Conservation (phyloP, 2,329 filamentous ascomycete genomes). For the Fusarium sp. region DNA sequence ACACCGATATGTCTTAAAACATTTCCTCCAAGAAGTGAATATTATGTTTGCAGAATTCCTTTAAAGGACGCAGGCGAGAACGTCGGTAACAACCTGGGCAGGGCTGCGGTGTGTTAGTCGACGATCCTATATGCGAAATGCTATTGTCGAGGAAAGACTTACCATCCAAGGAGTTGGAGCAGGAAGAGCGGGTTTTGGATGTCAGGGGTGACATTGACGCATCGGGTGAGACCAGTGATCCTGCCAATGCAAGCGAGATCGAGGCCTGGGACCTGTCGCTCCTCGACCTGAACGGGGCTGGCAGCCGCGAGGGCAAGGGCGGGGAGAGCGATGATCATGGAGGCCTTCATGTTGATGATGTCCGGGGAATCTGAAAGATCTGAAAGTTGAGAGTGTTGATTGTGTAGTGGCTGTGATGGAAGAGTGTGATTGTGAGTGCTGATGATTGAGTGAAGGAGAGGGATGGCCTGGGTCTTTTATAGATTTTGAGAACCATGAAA, state of each 20-base stretch:
- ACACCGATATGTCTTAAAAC: neutral
- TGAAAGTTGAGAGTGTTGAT: neutral
- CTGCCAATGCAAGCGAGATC: accelerated
- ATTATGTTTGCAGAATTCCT: accelerated
- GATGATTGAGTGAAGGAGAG: neutral
- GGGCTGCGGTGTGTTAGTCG: neutral
- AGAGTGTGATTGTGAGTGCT: slow-evolving; percentile 13
- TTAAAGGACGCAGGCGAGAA: neutral
- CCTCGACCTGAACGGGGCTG: slow-evolving; percentile 6
- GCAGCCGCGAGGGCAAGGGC: slow-evolving; percentile 20
- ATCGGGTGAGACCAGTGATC: accelerated
- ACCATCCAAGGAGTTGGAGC: accelerated
- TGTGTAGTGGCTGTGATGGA: neutral
- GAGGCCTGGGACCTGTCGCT: neutral
- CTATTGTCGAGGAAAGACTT: too few relatives aligned
- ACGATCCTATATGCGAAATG: neutral
- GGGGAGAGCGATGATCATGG: slow-evolving; percentile 18
- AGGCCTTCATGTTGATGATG: slow-evolving; percentile 21
- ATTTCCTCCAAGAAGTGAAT: slow-evolving; percentile 4
- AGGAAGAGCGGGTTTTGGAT: accelerated
- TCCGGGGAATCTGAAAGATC: neutral
- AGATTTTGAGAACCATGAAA: neutral
- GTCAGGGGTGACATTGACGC: neutral
- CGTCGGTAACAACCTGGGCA: accelerated
- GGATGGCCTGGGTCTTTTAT: neutral